Evolutionary conservation across 257 asterid genomes (phyloP).

Genomic region (Solanum peruvianum): DNA sequence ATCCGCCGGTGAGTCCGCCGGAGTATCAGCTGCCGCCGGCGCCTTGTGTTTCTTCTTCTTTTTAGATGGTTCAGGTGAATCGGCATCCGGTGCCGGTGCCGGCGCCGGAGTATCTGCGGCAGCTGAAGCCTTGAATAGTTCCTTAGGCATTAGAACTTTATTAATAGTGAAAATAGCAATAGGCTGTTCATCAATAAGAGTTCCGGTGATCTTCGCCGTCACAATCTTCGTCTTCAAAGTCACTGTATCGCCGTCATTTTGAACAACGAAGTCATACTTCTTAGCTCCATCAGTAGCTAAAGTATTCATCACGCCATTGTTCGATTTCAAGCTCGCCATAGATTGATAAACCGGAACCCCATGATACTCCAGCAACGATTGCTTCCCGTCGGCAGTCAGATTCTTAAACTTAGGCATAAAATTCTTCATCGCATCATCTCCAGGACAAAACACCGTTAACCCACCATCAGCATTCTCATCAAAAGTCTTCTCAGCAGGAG

Average conservation of each 20-base stretch:
- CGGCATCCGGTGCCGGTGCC: conserved; percentile 40
- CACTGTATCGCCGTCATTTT: conserved; percentile 11
- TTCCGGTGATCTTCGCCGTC: conserved; percentile 13
- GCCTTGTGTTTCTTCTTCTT: conserved; percentile 29
- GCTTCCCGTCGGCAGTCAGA: conserved; percentile 27
- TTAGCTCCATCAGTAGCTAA: conserved; percentile 5
- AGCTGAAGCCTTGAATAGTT: conserved; percentile 22
- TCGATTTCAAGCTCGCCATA: conserved; percentile 25
- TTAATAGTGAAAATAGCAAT: conserved; percentile 26
- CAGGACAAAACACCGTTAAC: conserved; percentile 56
- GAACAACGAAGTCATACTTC: background rate
- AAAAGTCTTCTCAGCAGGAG: conserved; percentile 40
- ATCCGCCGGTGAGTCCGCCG: conserved; percentile 36
- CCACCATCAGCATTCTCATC: conserved; percentile 35
- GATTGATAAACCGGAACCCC: conserved; percentile 40
- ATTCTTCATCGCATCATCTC: conserved; percentile 53
- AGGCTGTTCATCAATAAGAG: conserved; percentile 36
- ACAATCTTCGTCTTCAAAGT: conserved; percentile 34
- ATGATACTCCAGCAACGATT: conserved; percentile 37
- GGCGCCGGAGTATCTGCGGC: conserved; percentile 37
- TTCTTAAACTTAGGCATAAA: conserved; percentile 42
- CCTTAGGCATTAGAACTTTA: conserved; percentile 40
- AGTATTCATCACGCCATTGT: conserved; percentile 36
- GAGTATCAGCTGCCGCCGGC: conserved; percentile 33
- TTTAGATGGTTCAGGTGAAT: conserved; percentile 20